These are phyloP conservation scores for Lodderomyces margitis DNA, from an alignment of 1,139 yeast species.

Conservation along the genomic window DNA sequence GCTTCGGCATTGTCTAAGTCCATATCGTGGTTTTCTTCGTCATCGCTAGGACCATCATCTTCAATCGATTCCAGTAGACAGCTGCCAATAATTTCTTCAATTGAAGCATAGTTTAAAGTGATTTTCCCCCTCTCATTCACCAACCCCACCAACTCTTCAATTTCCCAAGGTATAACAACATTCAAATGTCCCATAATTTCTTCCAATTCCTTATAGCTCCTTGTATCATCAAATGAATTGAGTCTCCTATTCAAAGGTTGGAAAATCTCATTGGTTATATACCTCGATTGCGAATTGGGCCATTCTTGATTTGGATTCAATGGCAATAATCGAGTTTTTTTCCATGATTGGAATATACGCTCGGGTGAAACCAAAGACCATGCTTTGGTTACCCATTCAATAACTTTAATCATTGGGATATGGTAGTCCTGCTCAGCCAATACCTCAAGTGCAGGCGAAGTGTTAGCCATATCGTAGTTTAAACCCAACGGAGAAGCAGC, in stretches of 20 bases:
- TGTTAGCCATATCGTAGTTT: constrained; percentile 1
- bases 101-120: constrained; percentile 55
- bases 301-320: constrained; percentile 9
- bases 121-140: constrained; percentile 59
- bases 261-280: constrained; percentile 19
- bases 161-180: constrained; percentile 59
- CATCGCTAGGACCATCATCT: constrained; percentile 14
- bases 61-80: constrained; percentile 47
- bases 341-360: constrained; percentile 54
- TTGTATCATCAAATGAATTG: constrained; percentile 19
- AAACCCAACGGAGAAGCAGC: background rate
- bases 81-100: constrained; percentile 62
- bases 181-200: constrained; percentile 43
- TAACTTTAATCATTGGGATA: constrained; percentile 52
- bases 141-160: constrained; percentile 53
- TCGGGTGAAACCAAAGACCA: constrained; percentile 53
- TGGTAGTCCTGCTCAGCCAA: constrained; percentile 40
- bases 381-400: constrained; percentile 55
- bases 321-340: constrained; percentile 30
- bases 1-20: constrained; percentile 1
- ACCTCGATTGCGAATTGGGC: constrained; percentile 16
- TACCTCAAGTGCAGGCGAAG: constrained; percentile 22
- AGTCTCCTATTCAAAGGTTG: constrained; percentile 17
- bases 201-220: constrained; percentile 36
- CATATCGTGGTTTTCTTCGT: constrained; percentile 1